phyloP scores from a whole-genome alignment of 2,329 filamentous ascomycete species.

The Septoria linicola region DNA sequence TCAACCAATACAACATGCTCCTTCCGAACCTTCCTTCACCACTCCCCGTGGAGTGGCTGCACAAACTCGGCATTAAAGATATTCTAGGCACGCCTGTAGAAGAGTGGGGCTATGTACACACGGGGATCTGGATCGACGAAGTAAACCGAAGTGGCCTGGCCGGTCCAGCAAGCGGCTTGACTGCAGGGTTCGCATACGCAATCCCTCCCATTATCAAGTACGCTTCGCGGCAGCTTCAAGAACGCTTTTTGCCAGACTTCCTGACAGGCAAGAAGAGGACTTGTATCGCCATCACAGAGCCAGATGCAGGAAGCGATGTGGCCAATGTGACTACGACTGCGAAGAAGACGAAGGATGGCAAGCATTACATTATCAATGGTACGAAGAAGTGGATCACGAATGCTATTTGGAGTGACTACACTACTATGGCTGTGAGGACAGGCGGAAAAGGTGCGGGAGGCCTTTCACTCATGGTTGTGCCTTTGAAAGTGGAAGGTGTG shows the following conservation, averaged over 20 bases:
- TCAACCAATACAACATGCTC: constrained; percentile 66
- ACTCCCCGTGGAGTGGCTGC: constrained; percentile 66
- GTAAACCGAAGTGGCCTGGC: constrained; percentile 64
- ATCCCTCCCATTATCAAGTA: constrained; percentile 70
- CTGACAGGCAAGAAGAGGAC: constrained; percentile 64
- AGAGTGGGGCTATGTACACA: constrained; percentile 70
- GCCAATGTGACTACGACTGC: constrained; percentile 70
- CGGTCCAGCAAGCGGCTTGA: constrained; percentile 63
- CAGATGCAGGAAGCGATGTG: constrained; percentile 69
- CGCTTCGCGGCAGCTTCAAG: constrained; percentile 59
- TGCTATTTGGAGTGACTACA: constrained; percentile 67
- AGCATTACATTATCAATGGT: constrained; percentile 68
- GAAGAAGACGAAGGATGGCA: constrained; percentile 59
- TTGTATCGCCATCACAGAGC: constrained; percentile 77
- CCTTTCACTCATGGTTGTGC: constrained; percentile 25
- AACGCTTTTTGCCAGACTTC: constrained; percentile 65
- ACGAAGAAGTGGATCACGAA: constrained; percentile 79
- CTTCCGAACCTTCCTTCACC: constrained; percentile 67
- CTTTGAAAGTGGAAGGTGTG: constrained; percentile 57
- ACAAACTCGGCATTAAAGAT: constrained; percentile 62
- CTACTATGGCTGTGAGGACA: constrained; percentile 63
- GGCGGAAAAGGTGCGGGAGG: constrained; percentile 49
- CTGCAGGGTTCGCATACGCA: constrained; percentile 68
- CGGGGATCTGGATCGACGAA: constrained; percentile 68
- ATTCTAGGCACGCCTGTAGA: constrained; percentile 67